A percentile compares a stretch with the other conserved stretches of the same genome.
Conservation (phyloP, 2,329 filamentous ascomycete genomes). For the Fusarium sp. region DNA sequence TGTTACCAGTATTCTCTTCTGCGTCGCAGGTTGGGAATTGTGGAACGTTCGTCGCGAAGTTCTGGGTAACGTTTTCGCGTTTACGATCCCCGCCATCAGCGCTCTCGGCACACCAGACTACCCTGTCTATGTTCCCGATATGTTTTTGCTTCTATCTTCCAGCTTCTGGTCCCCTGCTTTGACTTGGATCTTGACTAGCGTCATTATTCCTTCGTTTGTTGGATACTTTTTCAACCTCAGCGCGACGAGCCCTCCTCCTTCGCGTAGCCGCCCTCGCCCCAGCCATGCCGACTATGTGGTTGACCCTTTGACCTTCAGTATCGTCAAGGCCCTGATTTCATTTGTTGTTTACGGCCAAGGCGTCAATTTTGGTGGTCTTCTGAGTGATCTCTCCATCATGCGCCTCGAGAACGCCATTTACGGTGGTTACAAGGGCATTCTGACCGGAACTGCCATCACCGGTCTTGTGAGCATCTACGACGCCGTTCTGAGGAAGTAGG, state of each 20-base stretch:
- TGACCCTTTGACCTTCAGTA: constrained; percentile 91
- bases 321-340: constrained; percentile 84
- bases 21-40: constrained; percentile 77
- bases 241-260: constrained; percentile 58
- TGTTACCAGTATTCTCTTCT: constrained; percentile 77
- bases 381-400: constrained; percentile 70
- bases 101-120: constrained; percentile 68
- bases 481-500: constrained; percentile 77
- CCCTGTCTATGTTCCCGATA: constrained; percentile 79
- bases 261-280: constrained; percentile 58
- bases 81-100: constrained; percentile 75
- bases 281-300: constrained; percentile 68
- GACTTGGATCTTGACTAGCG: constrained; percentile 80
- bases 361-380: constrained; percentile 71
- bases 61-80: constrained; percentile 77
- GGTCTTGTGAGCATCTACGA: constrained; percentile 80
- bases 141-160: constrained; percentile 80
- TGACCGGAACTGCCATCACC: constrained; percentile 77
- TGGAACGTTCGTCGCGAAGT: constrained; percentile 77
- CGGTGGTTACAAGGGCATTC: constrained; percentile 76
- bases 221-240: constrained; percentile 95
- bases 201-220: constrained; percentile 75
- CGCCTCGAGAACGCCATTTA: constrained; percentile 76
- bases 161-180: constrained; percentile 87
- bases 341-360: constrained; percentile 83